A percentile compares a stretch with the other conserved stretches of the same genome.
Evolutionary conservation across 371 early-diverging fungal genomes (phyloP).

Genomic region (Actinomortierella ambigua): DNA sequence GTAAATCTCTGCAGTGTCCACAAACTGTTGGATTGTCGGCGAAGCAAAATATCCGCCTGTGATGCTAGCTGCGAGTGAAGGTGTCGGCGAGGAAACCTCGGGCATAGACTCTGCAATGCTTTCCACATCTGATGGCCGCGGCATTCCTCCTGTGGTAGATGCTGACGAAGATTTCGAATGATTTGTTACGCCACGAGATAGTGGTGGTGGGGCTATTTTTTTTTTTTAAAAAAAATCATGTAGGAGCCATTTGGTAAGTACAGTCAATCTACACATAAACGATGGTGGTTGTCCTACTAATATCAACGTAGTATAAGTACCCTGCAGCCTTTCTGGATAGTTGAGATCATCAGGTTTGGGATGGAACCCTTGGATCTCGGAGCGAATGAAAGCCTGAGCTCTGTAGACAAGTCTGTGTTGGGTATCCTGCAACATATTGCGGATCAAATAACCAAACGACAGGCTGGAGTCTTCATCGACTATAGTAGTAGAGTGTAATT

Average conservation of each 20-base stretch:
- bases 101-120: slow-evolving; percentile 40
- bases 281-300: too few relatives aligned
- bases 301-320: slow-evolving; percentile 13
- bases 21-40: slow-evolving; percentile 30
- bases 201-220: too few relatives aligned
- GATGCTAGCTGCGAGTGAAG: slow-evolving; percentile 48
- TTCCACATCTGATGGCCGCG: slow-evolving; percentile 32
- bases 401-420: slow-evolving; percentile 86
- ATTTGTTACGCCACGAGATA: too few relatives aligned
- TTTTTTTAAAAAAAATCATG: too few relatives aligned
- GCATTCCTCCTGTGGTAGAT: slow-evolving; percentile 12
- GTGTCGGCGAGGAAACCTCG: slow-evolving; percentile 29
- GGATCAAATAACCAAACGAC: slow-evolving; percentile 72
- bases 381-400: slow-evolving; percentile 79
- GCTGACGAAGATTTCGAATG: slow-evolving; percentile 8
- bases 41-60: slow-evolving; percentile 40
- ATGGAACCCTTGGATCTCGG: slow-evolving; percentile 78
- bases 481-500: slow-evolving; percentile 8
- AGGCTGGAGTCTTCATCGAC: slow-evolving; percentile 53
- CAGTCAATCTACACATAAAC: too few relatives aligned
- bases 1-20: slow-evolving; percentile 47
- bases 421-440: slow-evolving; percentile 81
- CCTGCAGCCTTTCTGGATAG: slow-evolving; percentile 48
- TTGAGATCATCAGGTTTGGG: slow-evolving; percentile 73
- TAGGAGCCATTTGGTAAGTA: too few relatives aligned